Base-by-base conservation (phyloP, 768 basidiomycete genomes). In the Hygrocybe coccinea region DNA sequence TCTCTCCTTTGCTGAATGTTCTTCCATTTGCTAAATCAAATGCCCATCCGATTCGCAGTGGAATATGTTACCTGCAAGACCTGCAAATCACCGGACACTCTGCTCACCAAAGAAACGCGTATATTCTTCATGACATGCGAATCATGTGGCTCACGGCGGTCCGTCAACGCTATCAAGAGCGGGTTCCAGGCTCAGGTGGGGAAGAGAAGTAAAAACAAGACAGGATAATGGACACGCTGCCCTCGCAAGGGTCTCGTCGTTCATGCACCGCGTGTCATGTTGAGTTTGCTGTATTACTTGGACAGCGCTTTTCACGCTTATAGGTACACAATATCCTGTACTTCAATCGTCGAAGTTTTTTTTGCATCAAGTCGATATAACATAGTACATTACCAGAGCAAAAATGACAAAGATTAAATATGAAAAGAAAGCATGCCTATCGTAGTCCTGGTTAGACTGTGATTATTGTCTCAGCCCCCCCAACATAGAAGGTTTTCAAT, bases 41-140 rank as follows among this genome's bases (percentile, higher is more conserved):
- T 24, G 37, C 7, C 17, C 9, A 36, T 11, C 15, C 37, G 0
- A 15, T 25, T 9, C 21, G 50, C 61, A 95, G 95, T 95, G 58
- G 95, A 97, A 76, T 98, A 97, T 72, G 95, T 97, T 58, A 95
- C 95, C 37, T 99, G 97, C 83, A 95, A 97, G 74, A 98, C 95
- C 38, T 99, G 97, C 81, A 99, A 97, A 76, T 97, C 95, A 1
- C 91, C 91, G 44, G 97, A 99, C 70, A 99, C 97, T 2, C 82
- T 97, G 17, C 82, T 99, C 36, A 87, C 89, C 25, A 99, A 98
- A 73, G 95, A 98, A 75, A 97, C 97, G 72, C 91, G 97, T 74
- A 91, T 99, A 68, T 97, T 95, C 80, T 99, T 99, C 81, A 89
- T 91, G 83, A 81, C 90, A 0, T 94, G 91, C 74, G 88, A 94